A percentile compares a stretch with the other conserved stretches of the same genome.
These are phyloP conservation scores for Tilletia horrida DNA, from an alignment of 1,284 basidiomycete species.

Conservation along the genomic window DNA sequence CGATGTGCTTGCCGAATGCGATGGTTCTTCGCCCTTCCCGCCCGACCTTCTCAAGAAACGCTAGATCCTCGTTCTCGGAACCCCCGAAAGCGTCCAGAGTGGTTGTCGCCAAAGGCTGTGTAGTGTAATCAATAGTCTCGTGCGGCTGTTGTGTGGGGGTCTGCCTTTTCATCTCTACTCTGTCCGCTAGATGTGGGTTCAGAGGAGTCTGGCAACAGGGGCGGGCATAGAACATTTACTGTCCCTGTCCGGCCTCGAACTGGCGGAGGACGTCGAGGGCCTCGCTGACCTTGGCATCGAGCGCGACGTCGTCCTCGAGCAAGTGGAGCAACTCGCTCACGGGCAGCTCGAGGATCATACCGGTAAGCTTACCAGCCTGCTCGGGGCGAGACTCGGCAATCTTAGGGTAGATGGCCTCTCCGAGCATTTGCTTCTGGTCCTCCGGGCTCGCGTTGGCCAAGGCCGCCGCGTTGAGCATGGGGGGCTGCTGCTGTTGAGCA, in stretches of 20 bases:
- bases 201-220: no score
- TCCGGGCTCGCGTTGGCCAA: conserved; percentile 54
- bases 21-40: no score
- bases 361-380: conserved; percentile 54
- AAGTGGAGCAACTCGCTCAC: conserved; percentile 53
- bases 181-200: background rate
- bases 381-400: conserved; percentile 49
- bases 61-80: no score
- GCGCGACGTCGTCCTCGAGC: conserved; percentile 52
- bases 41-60: no score
- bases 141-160: background rate
- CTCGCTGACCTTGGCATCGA: conserved; percentile 53
- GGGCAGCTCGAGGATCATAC: conserved; percentile 55
- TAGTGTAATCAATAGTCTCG: conserved; percentile 1
- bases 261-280: conserved; percentile 53
- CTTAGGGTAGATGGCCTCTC: conserved; percentile 55
- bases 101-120: no score
- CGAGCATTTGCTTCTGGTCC: conserved; percentile 56
- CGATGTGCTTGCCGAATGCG: no score
- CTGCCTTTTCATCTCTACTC: conserved; percentile 6
- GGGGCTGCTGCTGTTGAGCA: conserved; percentile 39
- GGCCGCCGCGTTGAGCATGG: conserved; percentile 47
- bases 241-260: conserved; percentile 36
- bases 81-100: no score
- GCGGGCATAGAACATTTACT: background rate